Evolutionary conservation across 129 eudicot genomes (phyloP), one percentile per base, ranked within the genome.

Genomic region (sunflower (Helianthus annuus)): DNA sequence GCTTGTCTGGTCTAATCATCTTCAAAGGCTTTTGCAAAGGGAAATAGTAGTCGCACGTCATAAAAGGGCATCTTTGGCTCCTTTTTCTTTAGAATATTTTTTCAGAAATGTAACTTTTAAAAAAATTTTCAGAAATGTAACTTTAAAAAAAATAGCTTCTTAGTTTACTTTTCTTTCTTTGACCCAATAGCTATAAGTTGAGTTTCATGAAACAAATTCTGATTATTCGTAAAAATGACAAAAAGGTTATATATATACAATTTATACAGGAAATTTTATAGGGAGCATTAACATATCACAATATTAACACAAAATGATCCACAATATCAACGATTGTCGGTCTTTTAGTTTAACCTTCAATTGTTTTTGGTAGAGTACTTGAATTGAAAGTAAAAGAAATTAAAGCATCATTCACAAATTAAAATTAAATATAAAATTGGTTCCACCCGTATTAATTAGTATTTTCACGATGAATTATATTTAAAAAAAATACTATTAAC

Each of bases 11-110:
- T 76, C 53, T 48, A 61, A 38, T 66, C 66, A 57, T 39, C 48
- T 66, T 56, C 74, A 15, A 57, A 16, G 5, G 10, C 19, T 64
- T 73, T 63, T 51, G 38, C 63, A 64, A 54, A 39, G 39, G 14
- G 2, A 19, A 67, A 66, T 56, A 67, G 42, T 40, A 73, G 45
- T 13, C 14, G 62, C 22, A 79, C 19, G 69, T 72, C 78, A 66
- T 48, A 57, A 79, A 79, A 72, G 78, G 62, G 78, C 74, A 72
- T 46, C 74, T 66, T 65, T 66, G 70, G 74, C 70, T 59, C 56
- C 68, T 61, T 60, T 66, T 77, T 69, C 70, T 77, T 36, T 68
- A 64, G 13, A 40, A 22, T 56, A 16, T 4, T 44, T 52, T 45
- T 49, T 34, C 52, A 55, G 7, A 76, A 55, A 56, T 11, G 2